Base-by-base conservation (phyloP, 2,329 filamentous ascomycete genomes). In the Tolypocladium pustulatum region DNA sequence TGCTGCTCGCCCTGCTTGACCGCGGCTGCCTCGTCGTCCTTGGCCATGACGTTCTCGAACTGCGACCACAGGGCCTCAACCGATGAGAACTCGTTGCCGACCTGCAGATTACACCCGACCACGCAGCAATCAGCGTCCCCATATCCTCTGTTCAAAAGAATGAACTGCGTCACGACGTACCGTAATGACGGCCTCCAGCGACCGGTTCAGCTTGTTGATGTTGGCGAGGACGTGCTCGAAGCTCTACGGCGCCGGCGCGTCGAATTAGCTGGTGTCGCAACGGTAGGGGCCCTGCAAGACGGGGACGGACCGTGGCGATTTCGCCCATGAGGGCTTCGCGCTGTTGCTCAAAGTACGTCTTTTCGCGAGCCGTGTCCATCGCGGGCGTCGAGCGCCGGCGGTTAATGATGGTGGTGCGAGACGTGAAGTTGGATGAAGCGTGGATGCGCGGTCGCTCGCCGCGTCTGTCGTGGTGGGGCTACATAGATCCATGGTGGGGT, bases 11-110 rank as follows among this genome's bases (percentile, higher is more conserved):
- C 71, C 20, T 54, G 51, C n/a, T 56, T 57, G 25, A 54, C 30
- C 8, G 2, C 49, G 15, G 34, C 56, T 9, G 63, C 63, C 52
- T 62, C 70, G 55, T 65, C 76, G 58, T 88, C 82, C 67, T 88
- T 90, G 10, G 84, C 90, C 92, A 97, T 97, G 66, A 97, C 92
- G 65, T 87, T 89, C 76, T 99, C 94, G 69, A 99, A 97, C 68
- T 96, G 91, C 43, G 90, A 95, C 94, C 94, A 99, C 20, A 99
- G 81, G 36, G 91, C 91, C 73, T 99, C 94, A 51, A 99, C 94
- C 4, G 91, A 92, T n/a, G 89, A 87, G 75, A 99, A 97, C 69
- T 99, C 94, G 73, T 96, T 96, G 41, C 94, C 94, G 57, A 99
- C 87, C 86, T 90, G 58, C 27, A 54, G 8, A 20, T 27, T 30